Evolutionary conservation across 2,329 filamentous ascomycete species (phyloP).

Genomic region (Coniella lustricola): DNA sequence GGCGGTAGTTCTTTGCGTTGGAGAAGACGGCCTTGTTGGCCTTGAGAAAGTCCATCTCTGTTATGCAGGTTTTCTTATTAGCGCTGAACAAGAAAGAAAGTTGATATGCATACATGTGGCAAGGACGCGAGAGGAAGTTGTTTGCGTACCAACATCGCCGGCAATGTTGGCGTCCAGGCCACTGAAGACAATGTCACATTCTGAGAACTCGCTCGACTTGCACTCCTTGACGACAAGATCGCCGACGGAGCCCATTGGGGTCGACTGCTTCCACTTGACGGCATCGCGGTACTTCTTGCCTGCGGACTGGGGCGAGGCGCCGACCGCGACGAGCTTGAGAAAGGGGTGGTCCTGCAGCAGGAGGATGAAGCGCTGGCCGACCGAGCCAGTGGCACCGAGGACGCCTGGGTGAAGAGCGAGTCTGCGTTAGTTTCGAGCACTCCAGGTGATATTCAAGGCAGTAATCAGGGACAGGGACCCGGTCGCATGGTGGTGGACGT

Average conservation of each 20-base stretch:
- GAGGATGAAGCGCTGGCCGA: conserved; percentile 92
- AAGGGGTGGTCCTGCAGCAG: conserved; percentile 82
- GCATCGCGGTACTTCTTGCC: conserved; percentile 95
- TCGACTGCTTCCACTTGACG: conserved; percentile 87
- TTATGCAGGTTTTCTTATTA: no score
- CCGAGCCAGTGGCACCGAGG: conserved; percentile 85
- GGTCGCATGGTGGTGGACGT: conserved; percentile 22
- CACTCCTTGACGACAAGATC: conserved; percentile 83
- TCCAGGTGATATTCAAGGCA: no score
- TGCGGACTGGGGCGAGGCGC: conserved; percentile 80
- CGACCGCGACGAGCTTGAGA: conserved; percentile 80
- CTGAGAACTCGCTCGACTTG: conserved; percentile 70
- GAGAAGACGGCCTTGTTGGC: conserved; percentile 89
- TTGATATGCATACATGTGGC: no score
- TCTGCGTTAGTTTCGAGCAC: neutral
- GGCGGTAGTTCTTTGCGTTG: conserved; percentile 96
- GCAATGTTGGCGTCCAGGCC: conserved; percentile 90
- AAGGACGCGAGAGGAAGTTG: no score
- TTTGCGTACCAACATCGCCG: conserved; percentile 72
- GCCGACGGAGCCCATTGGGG: conserved; percentile 72
- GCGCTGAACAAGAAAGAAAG: no score
- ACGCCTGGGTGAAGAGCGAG: conserved; percentile 45
- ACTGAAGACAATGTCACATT: conserved; percentile 90
- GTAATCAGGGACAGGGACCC: neutral
- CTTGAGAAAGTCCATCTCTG: conserved; percentile 85